Base-by-base conservation (phyloP, 2,329 filamentous ascomycete genomes). In the Onygenales sp. region DNA sequence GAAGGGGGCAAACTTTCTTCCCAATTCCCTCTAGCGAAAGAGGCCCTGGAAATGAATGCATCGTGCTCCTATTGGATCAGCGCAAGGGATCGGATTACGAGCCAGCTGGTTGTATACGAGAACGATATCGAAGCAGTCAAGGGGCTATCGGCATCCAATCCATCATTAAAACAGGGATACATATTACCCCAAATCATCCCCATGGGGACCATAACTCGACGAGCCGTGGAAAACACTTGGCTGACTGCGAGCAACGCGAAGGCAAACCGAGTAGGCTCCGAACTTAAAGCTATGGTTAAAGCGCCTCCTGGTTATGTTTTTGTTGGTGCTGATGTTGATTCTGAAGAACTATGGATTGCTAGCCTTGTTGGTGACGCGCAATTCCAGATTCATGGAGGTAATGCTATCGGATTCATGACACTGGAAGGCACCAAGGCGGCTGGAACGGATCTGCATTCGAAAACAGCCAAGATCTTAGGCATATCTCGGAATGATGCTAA, bases 41-140 rank as follows among this genome's bases (percentile, higher is more conserved):
- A 95, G 67, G 93, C 94, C 0, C 74, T 98, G 43, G 87, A 97
- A 62, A 98, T 98, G 93, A 98, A 98, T 62, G 90, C 93, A 0
- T 95, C 90, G 0, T 98, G 94, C 67, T 97, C 92, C 0, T 98
- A 98, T 70, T 98, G 94, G 93, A 97, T 98, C 62, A 95, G 89
- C 63, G 91, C 93, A 13, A 81, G 93, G 57, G 89, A 95, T 64
- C 79, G 93, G 49, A 98, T 98, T 70, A 92, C 76, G 78, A 87
- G 85, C n/a, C 93, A 98, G 65, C 88, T 97, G 78, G 91, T 95
- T 2, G 87, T 98, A 1, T 96, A 95, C 65, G 78, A 90, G 55
- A 76, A 84, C 36, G 84, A 94, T 57, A 58, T 73, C 49, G 56
- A 63, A 53, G 61, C 7, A 51, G 53, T 2, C 54, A 58, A 53